Percentiles rank a stretch among this genome's conserved stretches.
These are phyloP conservation scores for Didymella keratinophila DNA, from an alignment of 2,329 filamentous ascomycete species.

Conservation along the genomic window DNA sequence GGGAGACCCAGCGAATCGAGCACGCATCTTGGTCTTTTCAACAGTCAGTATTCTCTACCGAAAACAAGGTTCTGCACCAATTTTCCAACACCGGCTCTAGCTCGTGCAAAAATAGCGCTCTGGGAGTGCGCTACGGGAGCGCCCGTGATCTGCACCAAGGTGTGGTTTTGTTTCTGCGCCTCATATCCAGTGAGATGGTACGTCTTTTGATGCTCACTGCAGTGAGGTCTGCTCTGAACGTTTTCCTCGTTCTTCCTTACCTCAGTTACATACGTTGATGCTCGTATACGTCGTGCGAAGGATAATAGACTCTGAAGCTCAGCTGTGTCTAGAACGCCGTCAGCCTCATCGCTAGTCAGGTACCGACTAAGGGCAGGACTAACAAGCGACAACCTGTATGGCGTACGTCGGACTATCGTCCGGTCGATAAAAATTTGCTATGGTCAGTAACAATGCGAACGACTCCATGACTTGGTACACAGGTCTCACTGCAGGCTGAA, in stretches of 20 bases:
- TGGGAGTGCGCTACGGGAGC: conserved; percentile 20
- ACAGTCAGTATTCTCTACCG: background rate
- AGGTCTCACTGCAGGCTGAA: background rate
- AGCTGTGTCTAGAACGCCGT: conserved; percentile 6
- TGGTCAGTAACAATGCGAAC: conserved; percentile 2
- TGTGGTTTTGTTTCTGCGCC: conserved; percentile 2
- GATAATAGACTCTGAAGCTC: background rate
- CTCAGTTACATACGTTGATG: background rate
- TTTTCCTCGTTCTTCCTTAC: background rate
- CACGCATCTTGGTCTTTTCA: background rate
- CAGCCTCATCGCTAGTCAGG: conserved; percentile 20
- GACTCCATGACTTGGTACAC: background rate
- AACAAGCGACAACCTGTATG: background rate
- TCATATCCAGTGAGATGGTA: background rate
- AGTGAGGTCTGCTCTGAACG: background rate
- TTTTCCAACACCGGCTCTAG: conserved; percentile 3
- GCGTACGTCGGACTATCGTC: conserved; percentile 8
- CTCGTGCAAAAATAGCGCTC: conserved; percentile 11
- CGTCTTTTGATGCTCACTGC: background rate
- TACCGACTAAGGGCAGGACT: conserved; percentile 12
- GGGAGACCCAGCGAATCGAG: background rate
- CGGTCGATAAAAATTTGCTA: conserved; percentile 14
- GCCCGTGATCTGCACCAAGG: conserved; percentile 28
- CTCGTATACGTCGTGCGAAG: background rate
- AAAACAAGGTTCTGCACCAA: conserved; percentile 9